Evolutionary conservation across 805 yeast species (phyloP), one percentile per base, ranked within the genome.

Genomic region (Zygotorulaspora florentina): DNA sequence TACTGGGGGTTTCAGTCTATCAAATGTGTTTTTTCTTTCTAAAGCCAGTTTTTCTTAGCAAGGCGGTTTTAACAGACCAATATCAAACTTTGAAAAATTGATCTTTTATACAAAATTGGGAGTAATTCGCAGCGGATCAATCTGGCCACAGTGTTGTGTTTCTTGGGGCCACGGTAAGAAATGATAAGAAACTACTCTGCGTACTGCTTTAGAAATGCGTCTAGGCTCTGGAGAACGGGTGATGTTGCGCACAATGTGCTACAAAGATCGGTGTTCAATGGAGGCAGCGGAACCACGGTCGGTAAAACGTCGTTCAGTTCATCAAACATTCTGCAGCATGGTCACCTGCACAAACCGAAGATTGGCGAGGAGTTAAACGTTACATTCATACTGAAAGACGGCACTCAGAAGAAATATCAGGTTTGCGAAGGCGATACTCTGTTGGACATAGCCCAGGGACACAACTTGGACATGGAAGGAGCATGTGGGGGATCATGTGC

Each of bases 401-500:
- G 98, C 3, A 73, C 76, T 35, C 96, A 89, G 62, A 72, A 80
- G 53, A 79, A 85, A 1, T 79, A 77, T 56, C 96, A 89, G 60
- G 98, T 85, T 1, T 83, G 91, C 2, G 96, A 85, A 56, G 98
- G 98, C 11, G 99, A 93, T 62, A 81, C 89, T 30, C 62, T 93
- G 23, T 70, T 93, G 63, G 99, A 93, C 64, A 88, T 93, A 46
- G 99, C 98, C 5, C 98, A 93, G 69, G 95, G 93, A 2, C 69
- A 90, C 62, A 85, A 90, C 58, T 67, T 93, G 47, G 99, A 93
- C 55, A 90, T 93, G 93, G 99, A 93, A 65, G 96, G 87, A 37
- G 99, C 99, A 0, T 93, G 99, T 68, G 99, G 99, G 17, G 99
- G 98, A 3, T 88, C 97, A 3, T 93, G 99, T 73, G 99, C 99